phyloP scores from a whole-genome alignment of 1,139 yeast species.

The Hyphopichia khmerensis region DNA sequence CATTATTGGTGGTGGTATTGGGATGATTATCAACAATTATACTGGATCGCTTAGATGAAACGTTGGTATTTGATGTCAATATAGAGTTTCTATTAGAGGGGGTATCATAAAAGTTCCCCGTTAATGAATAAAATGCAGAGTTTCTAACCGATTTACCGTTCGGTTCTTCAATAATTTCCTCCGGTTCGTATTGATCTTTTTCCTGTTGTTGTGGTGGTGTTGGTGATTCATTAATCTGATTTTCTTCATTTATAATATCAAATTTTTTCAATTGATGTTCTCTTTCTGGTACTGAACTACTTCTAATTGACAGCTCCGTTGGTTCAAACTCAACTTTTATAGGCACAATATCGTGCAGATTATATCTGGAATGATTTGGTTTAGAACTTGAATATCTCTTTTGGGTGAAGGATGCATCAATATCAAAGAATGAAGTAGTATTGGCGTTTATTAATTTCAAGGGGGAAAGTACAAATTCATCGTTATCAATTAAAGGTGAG shows the following conservation, averaged over 20 bases:
- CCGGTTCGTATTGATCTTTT: not conserved
- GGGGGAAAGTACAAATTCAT: slow-evolving; percentile 42
- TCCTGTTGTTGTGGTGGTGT: not conserved
- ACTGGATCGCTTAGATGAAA: slow-evolving; percentile 42
- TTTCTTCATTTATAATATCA: slow-evolving; percentile 11
- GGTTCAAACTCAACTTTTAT: slow-evolving; percentile 47
- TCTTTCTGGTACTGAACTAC: slow-evolving; percentile 32
- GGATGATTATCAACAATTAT: slow-evolving; percentile 25
- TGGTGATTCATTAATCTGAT: not conserved
- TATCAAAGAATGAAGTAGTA: slow-evolving; percentile 18
- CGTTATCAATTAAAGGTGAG: slow-evolving; percentile 19
- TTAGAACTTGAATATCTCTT: slow-evolving; percentile 30
- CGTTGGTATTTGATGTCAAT: slow-evolving; percentile 9
- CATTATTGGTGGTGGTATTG: slow-evolving; percentile 17
- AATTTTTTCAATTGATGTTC: slow-evolving; percentile 11
- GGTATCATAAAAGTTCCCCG: slow-evolving; percentile 13
- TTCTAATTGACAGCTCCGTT: slow-evolving; percentile 17
- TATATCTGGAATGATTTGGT: slow-evolving; percentile 41
- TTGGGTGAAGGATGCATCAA: slow-evolving; percentile 13
- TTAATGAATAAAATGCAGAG: slow-evolving; percentile 24
- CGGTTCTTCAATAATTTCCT: slow-evolving; percentile 3
- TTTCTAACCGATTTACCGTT: slow-evolving; percentile 15
- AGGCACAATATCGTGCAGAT: slow-evolving; percentile 46
- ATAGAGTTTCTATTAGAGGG: slow-evolving; percentile 23
- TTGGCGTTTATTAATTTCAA: slow-evolving; percentile 31